phyloP scores from a whole-genome alignment of 495 filamentous ascomycete species.

The Evernia prunastri region DNA sequence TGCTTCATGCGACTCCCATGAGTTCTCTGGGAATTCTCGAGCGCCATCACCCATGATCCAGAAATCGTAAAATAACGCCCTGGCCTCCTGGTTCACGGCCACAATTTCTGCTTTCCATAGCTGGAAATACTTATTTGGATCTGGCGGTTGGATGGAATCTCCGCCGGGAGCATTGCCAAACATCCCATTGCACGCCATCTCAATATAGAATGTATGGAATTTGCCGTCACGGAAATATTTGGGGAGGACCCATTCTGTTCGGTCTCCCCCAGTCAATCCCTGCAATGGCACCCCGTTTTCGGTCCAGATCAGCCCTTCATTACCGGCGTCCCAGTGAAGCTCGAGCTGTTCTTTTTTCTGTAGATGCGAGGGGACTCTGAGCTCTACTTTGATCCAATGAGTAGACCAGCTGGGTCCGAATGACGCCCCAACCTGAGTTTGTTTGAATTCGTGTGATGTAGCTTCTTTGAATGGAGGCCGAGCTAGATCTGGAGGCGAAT shows the following conservation, averaged over 20 bases:
- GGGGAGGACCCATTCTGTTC: constrained; percentile 85
- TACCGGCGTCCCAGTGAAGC: constrained; percentile 91
- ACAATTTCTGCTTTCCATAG: constrained; percentile 78
- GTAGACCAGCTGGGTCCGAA: constrained; percentile 97
- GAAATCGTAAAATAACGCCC: constrained; percentile 80
- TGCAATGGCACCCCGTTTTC: constrained; percentile 84
- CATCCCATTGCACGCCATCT: constrained; percentile 99
- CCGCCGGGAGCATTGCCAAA: constrained; percentile 86
- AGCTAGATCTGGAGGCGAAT: constrained; percentile 68
- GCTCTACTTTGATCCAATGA: constrained; percentile 87
- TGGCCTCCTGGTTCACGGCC: constrained; percentile 77
- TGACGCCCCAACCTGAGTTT: constrained; percentile 65
- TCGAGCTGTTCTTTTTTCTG: constrained; percentile 70
- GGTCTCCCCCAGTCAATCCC: constrained; percentile 87
- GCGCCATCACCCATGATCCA: constrained; percentile 92
- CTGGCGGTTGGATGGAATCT: constrained; percentile 82
- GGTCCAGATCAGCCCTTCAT: constrained; percentile 86
- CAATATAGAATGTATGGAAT: constrained; percentile 83
- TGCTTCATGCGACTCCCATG: constrained; percentile 82
- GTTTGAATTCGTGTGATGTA: constrained; percentile 66
- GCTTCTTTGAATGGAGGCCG: constrained; percentile 90
- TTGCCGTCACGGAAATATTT: constrained; percentile 73
- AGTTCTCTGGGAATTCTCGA: constrained; percentile 69
- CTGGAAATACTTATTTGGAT: constrained; percentile 71
- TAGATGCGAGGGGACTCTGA: constrained; percentile 70